Evolutionary conservation across 768 basidiomycete species (phyloP).

Genomic region (Phaffia tasmanica): DNA sequence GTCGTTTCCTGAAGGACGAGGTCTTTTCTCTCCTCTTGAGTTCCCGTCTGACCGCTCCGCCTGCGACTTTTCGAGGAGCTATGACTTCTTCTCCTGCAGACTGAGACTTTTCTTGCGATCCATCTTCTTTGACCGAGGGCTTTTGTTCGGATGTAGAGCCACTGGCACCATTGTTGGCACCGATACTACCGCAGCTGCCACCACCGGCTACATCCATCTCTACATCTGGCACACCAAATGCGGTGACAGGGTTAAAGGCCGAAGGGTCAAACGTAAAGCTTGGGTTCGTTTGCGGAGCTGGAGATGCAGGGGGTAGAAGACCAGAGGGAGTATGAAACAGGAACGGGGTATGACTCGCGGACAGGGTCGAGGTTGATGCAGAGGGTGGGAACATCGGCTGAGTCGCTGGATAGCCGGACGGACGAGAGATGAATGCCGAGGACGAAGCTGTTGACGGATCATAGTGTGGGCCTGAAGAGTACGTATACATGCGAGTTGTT

Average conservation of each 20-base stretch:
- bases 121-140: background rate
- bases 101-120: background rate
- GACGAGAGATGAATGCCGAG: constrained; percentile 3
- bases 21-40: constrained; percentile 2
- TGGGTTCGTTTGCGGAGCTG: background rate
- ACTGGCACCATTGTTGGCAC: background rate
- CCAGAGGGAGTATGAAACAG: constrained; percentile 21
- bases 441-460: constrained; percentile 6
- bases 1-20: background rate
- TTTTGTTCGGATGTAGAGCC: background rate
- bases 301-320: background rate
- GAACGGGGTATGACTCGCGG: constrained; percentile 12
- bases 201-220: constrained; percentile 5
- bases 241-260: constrained; percentile 4
- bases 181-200: background rate
- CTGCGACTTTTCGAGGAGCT: constrained; percentile 13
- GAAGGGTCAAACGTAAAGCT: constrained; percentile 5
- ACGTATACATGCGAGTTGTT: background rate
- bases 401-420: background rate
- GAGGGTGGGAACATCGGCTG: constrained; percentile 2
- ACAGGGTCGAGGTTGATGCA: background rate
- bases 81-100: background rate
- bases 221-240: constrained; percentile 21
- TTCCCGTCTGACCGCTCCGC: constrained; percentile 19
- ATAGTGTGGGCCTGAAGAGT: constrained; percentile 15